These are phyloP conservation scores for Saksenaea oblongispora DNA, from an alignment of 371 early-diverging fungal genomes.

Conservation along the genomic window DNA sequence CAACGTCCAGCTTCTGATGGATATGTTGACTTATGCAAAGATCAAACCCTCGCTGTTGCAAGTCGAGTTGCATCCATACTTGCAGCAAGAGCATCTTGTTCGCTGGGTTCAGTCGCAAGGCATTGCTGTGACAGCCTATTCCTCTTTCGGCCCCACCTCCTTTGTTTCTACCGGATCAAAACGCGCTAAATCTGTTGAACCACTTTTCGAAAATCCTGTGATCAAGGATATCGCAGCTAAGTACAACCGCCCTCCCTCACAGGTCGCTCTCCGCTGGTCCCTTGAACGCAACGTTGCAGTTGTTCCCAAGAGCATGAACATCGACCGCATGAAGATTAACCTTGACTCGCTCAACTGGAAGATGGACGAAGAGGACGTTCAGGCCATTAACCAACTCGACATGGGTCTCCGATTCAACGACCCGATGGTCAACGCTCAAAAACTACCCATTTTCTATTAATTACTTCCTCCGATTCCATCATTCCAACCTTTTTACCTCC, in stretches of 20 bases:
- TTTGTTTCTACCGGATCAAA: slow-evolving; percentile 48
- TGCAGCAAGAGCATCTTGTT: slow-evolving; percentile 56
- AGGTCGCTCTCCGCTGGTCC: slow-evolving; percentile 61
- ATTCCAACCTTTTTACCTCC: not conserved
- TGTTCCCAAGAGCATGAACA: slow-evolving; percentile 66
- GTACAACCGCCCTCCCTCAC: slow-evolving; percentile 44
- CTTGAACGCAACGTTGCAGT: slow-evolving; percentile 57
- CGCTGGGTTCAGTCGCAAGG: slow-evolving; percentile 44
- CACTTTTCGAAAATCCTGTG: slow-evolving; percentile 38
- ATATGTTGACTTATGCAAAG: slow-evolving; percentile 50
- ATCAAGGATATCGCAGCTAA: slow-evolving; percentile 44
- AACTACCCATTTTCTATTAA: slow-evolving; percentile 28
- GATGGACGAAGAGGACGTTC: slow-evolving; percentile 37
- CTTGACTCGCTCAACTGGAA: slow-evolving; percentile 31
- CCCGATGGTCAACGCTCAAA: slow-evolving; percentile 27
- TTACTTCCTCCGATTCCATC: not conserved
- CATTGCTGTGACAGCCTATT: slow-evolving; percentile 63
- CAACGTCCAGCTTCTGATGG: slow-evolving; percentile 43
- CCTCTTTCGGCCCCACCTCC: slow-evolving; percentile 62
- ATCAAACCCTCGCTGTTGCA: slow-evolving; percentile 57
- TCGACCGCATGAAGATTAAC: slow-evolving; percentile 50
- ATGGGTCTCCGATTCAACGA: slow-evolving; percentile 32
- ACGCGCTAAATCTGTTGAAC: slow-evolving; percentile 24
- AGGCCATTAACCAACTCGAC: slow-evolving; percentile 30
- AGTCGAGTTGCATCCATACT: slow-evolving; percentile 69